These are phyloP conservation scores for Colletotrichum sublineola DNA, from an alignment of 2,329 filamentous ascomycete species.

Conservation along the genomic window DNA sequence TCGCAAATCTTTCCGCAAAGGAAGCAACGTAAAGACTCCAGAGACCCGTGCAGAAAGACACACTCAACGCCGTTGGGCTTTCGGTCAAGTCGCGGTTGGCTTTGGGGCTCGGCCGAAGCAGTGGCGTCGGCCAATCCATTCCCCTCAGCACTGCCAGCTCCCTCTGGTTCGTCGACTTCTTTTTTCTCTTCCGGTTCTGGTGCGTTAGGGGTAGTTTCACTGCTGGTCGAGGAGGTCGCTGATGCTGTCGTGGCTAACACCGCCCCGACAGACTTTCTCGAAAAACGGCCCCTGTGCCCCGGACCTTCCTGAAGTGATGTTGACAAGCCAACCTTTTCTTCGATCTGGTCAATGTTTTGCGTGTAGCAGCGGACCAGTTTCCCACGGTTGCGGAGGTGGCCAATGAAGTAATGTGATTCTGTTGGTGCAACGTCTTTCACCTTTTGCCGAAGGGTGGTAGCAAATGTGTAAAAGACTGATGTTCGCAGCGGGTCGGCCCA, in stretches of 20 bases:
- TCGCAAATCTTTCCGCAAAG: constrained; percentile 69
- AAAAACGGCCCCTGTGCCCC: constrained; percentile 72
- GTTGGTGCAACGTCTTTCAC: constrained; percentile 74
- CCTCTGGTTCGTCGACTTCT: constrained; percentile 8
- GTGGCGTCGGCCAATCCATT: neutral
- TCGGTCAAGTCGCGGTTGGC: constrained; percentile 14
- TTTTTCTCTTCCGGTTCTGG: constrained; percentile 6
- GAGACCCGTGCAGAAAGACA: constrained; percentile 80
- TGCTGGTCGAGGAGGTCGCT: neutral
- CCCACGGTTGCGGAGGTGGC: constrained; percentile 74
- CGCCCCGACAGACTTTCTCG: constrained; percentile 58
- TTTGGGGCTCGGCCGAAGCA: neutral
- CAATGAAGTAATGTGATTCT: constrained; percentile 76
- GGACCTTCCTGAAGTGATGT: constrained; percentile 73
- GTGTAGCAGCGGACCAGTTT: constrained; percentile 80
- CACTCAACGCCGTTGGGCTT: constrained; percentile 66
- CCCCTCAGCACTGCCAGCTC: neutral
- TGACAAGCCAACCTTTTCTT: constrained; percentile 76
- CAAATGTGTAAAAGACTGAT: constrained; percentile 79
- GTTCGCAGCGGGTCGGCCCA: constrained; percentile 78
- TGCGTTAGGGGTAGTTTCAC: neutral
- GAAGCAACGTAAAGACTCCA: constrained; percentile 74
- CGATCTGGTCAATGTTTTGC: constrained; percentile 81
- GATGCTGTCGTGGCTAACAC: constrained; percentile 41
- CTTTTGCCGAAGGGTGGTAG: constrained; percentile 75